Conservation (phyloP, 164 flowering plant species). For the Cinnamomum chago region DNA sequence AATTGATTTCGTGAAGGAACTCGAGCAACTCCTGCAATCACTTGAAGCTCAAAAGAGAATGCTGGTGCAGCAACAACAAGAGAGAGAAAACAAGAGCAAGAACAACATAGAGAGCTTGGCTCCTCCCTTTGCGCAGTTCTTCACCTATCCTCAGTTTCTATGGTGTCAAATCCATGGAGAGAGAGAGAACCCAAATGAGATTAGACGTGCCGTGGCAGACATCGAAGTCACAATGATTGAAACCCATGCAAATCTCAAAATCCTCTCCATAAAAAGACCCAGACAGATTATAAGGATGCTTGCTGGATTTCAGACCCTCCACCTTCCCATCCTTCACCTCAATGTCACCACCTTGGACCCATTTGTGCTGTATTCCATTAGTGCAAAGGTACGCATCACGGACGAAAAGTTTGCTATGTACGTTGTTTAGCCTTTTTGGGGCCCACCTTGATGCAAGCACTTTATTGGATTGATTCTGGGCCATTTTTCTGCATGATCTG, state of each 20-base stretch:
- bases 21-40: slow-evolving; percentile 69
- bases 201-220: slow-evolving; percentile 50
- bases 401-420: no score
- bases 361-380: slow-evolving; percentile 70
- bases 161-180: slow-evolving; percentile 40
- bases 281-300: slow-evolving; percentile 58
- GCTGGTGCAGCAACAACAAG: slow-evolving; percentile 14
- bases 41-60: slow-evolving; percentile 59
- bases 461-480: no score
- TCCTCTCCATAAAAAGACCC: slow-evolving; percentile 43
- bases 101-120: slow-evolving; percentile 20
- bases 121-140: slow-evolving; percentile 59
- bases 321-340: slow-evolving; percentile 73
- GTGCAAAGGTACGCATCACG: slow-evolving; percentile 63
- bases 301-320: slow-evolving; percentile 52
- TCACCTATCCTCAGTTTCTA: slow-evolving; percentile 56
- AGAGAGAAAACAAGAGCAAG: background rate
- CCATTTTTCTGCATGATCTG: no score
- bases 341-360: slow-evolving; percentile 69
- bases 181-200: slow-evolving; percentile 21
- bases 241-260: slow-evolving; percentile 70
- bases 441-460: no score
- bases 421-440: no score
- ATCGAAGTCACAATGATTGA: slow-evolving; percentile 82
- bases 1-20: slow-evolving; percentile 83